Percentiles rank a stretch among this genome's conserved stretches.
phyloP scores from a whole-genome alignment of 2,329 filamentous ascomycete genomes.

The Trichoderma gracile region DNA sequence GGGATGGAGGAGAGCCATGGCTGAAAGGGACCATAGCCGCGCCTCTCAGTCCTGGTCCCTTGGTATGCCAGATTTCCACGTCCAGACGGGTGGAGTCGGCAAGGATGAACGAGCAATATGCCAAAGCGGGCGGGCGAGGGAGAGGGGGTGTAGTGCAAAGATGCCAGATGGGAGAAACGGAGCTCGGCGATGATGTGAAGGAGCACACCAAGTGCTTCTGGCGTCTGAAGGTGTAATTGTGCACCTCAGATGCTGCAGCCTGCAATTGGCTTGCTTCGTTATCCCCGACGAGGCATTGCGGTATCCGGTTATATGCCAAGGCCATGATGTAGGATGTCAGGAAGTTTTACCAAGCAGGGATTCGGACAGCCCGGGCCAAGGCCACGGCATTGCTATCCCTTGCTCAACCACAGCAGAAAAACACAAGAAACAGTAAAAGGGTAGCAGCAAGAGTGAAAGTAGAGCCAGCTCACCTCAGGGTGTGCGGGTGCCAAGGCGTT shows the following conservation, averaged over 20 bases:
- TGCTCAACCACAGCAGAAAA: neutral
- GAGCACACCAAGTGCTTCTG: neutral
- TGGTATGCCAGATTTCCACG: conserved; percentile 30
- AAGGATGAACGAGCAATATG: conserved; percentile 19
- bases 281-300: neutral
- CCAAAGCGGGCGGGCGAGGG: neutral
- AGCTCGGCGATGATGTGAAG: conserved; percentile 20
- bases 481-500: conserved; percentile 2
- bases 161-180: conserved; percentile 19
- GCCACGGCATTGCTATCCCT: neutral
- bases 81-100: conserved; percentile 22
- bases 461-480: conserved; percentile 11
- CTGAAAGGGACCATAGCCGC: neutral
- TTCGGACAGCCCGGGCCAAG: neutral
- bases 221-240: neutral
- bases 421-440: neutral
- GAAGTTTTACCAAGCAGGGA: neutral
- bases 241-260: neutral
- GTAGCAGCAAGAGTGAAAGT: neutral
- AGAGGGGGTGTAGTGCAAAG: conserved; percentile 12
- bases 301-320: conserved; percentile 4
- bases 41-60: conserved; percentile 20
- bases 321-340: conserved; percentile 3
- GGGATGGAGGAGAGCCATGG: conserved; percentile 23
- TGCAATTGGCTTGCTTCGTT: neutral